A percentile compares a stretch with the other conserved stretches of the same genome.
These are phyloP conservation scores for Fomitopsis serialis DNA, from an alignment of 768 basidiomycete species.

Conservation along the genomic window DNA sequence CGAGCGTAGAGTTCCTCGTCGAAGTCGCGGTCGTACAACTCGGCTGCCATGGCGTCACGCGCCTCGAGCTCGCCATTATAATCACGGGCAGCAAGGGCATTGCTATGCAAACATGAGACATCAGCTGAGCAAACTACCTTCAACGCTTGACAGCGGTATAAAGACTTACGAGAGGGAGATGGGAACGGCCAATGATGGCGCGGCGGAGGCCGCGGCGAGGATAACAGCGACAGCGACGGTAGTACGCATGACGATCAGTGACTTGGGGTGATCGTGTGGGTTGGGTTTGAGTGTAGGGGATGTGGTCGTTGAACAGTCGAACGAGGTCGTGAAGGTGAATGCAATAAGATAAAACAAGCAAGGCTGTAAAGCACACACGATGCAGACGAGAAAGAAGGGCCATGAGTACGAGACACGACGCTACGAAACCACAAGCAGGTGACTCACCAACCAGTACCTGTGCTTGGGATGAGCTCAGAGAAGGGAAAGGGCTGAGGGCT, in stretches of 20 bases:
- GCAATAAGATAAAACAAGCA: constrained; percentile 3
- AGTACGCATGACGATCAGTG: neutral
- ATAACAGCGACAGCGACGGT: neutral
- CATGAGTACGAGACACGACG: neutral
- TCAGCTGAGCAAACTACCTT: no score
- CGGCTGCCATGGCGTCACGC: neutral
- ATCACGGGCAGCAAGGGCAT: neutral
- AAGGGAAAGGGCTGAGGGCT: constrained; percentile 3
- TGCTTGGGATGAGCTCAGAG: neutral
- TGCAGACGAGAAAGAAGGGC: neutral
- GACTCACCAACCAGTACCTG: constrained; percentile 5
- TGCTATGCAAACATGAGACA: no score
- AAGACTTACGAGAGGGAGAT: neutral
- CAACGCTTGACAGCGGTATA: neutral
- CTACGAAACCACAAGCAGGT: neutral
- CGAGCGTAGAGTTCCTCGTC: neutral
- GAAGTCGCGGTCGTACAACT: neutral
- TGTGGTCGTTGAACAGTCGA: neutral
- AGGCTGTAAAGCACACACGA: neutral
- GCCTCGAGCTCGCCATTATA: neutral
- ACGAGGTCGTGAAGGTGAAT: neutral
- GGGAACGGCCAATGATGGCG: neutral
- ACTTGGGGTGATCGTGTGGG: neutral
- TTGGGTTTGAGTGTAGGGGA: neutral
- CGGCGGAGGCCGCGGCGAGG: constrained; percentile 1